Evolutionary conservation across 176 grass and related monocot species (phyloP), one percentile per base, ranked within the genome.

Genomic region (Puya raimondii): DNA sequence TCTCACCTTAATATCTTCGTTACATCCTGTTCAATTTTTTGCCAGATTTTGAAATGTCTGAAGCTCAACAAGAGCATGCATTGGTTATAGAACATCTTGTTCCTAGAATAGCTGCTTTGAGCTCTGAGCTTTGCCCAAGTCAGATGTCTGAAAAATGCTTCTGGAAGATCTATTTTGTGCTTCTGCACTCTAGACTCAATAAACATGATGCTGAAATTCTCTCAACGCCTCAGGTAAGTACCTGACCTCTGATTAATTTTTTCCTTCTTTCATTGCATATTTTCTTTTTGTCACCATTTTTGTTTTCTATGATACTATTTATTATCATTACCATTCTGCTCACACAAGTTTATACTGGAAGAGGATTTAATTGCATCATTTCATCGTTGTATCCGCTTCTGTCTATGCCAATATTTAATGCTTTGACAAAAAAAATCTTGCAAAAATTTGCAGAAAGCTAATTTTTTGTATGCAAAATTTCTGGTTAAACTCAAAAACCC

Each of bases 111-210:
- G 79, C 77, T 2, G 74, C 76, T 59, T 51, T 88, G 48, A 88
- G 81, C 63, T 14, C 63, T 64, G 74, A 71, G 17, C 72, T 92
- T 75, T 92, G 89, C 64, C 85, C 89, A 61, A 80, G 73, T 70
- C 85, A 88, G 70, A 92, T 92, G 89, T 85, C 73, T 73, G 89
- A 92, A 78, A 77, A 70, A 51, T 88, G 77, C 58, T 92, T 92
- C 64, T 92, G 89, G 89, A 92, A 92, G 80, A 92, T 88, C 14
- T 92, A 92, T 75, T 92, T 92, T 72, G 89, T 92, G 26, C 85
- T 92, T 72, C 53, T 92, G 74, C 82, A 88, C 66, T 92, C 85
- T 22, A 88, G 85, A 70, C 89, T 92, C 21, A 83, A 47, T 51
- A 83, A 69, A 17, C 67, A 83, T 72, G 89, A 92, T 70, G 80